A percentile compares a stretch with the other conserved stretches of the same genome.
These are phyloP conservation scores for Ustilago nuda DNA, from an alignment of 1,284 basidiomycete genomes.

Conservation along the genomic window DNA sequence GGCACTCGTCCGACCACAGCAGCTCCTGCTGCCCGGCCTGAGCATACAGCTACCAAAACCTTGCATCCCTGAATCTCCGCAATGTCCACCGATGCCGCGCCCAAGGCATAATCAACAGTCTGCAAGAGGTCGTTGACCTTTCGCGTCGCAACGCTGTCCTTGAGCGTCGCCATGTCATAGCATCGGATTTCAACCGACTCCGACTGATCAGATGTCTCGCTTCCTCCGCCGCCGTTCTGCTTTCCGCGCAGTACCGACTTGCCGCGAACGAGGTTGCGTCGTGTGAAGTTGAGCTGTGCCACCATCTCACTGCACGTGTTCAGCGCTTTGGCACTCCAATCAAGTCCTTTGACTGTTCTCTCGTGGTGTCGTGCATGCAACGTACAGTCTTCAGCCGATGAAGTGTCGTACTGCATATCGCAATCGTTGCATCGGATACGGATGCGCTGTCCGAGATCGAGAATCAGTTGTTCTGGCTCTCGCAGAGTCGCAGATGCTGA, in stretches of 20 bases:
- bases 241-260: slow-evolving; percentile 25
- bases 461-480: slow-evolving; percentile 56
- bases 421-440: slow-evolving; percentile 54
- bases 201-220: slow-evolving; percentile 8
- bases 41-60: slow-evolving; percentile 46
- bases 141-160: slow-evolving; percentile 30
- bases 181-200: slow-evolving; percentile 32
- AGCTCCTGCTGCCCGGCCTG: slow-evolving; percentile 51
- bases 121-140: slow-evolving; percentile 47
- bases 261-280: slow-evolving; percentile 7
- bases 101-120: slow-evolving; percentile 57
- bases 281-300: slow-evolving; percentile 11
- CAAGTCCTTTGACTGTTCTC: slow-evolving; percentile 48
- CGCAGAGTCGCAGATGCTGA: not conserved
- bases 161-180: slow-evolving; percentile 48
- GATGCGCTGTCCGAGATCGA: slow-evolving; percentile 61
- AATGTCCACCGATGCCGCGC: slow-evolving; percentile 48
- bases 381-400: slow-evolving; percentile 50
- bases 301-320: slow-evolving; percentile 35
- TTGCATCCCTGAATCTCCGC: slow-evolving; percentile 32
- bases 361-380: slow-evolving; percentile 60
- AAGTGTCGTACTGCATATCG: slow-evolving; percentile 62
- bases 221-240: slow-evolving; percentile 3
- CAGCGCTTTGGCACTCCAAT: slow-evolving; percentile 55
- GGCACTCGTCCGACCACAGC: slow-evolving; percentile 47